A percentile compares a stretch with the other conserved stretches of the same genome.
phyloP scores from a whole-genome alignment of 1,284 basidiomycete species.

The Apiotrichum laibachii region DNA sequence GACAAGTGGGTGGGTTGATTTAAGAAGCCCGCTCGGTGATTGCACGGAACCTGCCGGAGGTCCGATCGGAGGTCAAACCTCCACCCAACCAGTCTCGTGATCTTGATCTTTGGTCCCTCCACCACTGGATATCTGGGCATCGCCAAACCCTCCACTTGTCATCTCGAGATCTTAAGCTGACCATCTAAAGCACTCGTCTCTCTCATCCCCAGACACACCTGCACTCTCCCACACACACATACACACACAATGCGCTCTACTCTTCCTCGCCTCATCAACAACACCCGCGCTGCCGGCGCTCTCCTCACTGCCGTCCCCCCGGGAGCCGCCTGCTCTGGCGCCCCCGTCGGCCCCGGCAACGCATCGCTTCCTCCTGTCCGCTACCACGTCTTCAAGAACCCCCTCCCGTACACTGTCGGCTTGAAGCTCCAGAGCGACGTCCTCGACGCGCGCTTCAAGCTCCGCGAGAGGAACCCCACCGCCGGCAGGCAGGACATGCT shows the following conservation, averaged over 20 bases:
- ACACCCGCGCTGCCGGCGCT: neutral
- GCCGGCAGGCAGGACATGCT: constrained; percentile 53
- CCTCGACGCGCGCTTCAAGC: constrained; percentile 60
- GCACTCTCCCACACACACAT: neutral
- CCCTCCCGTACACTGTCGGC: constrained; percentile 68
- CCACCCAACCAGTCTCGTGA: no score
- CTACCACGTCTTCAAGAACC: constrained; percentile 70
- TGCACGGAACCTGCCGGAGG: no score
- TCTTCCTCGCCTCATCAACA: constrained; percentile 3
- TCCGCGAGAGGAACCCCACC: constrained; percentile 28
- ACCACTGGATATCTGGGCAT: no score
- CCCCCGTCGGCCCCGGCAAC: constrained; percentile 7
- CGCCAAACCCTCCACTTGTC: no score
- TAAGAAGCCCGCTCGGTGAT: no score
- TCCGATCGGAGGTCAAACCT: no score
- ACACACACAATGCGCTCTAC: constrained; percentile 11
- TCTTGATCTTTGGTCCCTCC: no score
- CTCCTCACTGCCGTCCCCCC: constrained; percentile 6
- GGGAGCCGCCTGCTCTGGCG: constrained; percentile 11
- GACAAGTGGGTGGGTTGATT: no score
- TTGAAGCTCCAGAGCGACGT: constrained; percentile 69
- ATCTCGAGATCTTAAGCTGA: no score
- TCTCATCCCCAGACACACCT: neutral
- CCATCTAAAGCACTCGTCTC: no score
- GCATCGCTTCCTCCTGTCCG: constrained; percentile 59